Conservation (phyloP, 2,329 filamentous ascomycete genomes). For the Coniochaeta prunicola region DNA sequence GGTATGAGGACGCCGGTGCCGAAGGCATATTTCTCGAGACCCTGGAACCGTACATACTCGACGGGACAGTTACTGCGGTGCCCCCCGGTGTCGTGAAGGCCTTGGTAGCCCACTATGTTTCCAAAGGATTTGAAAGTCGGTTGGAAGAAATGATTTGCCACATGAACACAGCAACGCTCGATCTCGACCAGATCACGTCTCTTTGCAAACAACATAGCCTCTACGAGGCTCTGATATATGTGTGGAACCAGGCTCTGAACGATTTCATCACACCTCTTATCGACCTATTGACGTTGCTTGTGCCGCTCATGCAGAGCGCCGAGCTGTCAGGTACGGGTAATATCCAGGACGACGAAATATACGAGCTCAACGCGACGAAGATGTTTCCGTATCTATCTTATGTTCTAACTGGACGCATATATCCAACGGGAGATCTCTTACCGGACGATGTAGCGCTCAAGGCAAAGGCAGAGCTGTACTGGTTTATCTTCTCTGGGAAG, state of each 20-base stretch:
- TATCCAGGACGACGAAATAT: conserved; percentile 52
- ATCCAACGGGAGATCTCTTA: conserved; percentile 75
- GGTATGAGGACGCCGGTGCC: conserved; percentile 71
- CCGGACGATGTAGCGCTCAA: conserved; percentile 62
- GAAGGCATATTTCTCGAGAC: conserved; percentile 78
- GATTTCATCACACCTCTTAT: conserved; percentile 90
- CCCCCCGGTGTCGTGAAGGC: conserved; percentile 82
- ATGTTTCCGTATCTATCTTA: conserved; percentile 95
- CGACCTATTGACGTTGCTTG: conserved; percentile 67
- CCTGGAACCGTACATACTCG: conserved; percentile 80
- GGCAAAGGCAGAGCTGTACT: conserved; percentile 85
- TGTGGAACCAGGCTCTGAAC: conserved; percentile 85
- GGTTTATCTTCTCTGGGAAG: conserved; percentile 85
- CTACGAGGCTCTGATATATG: conserved; percentile 92
- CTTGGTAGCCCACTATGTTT: conserved; percentile 74
- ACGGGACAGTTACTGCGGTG: conserved; percentile 64
- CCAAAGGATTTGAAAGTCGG: conserved; percentile 64
- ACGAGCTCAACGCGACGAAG: conserved; percentile 70
- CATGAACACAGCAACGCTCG: conserved; percentile 82
- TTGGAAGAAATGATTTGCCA: conserved; percentile 94
- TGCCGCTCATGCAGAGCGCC: conserved; percentile 49
- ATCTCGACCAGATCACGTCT: conserved; percentile 85
- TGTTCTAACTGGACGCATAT: conserved; percentile 80
- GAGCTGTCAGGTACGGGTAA: conserved; percentile 44
- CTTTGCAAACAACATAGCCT: conserved; percentile 87